phyloP scores from a whole-genome alignment of 202 grass and related monocot species.

The Elaeis oleifera region DNA sequence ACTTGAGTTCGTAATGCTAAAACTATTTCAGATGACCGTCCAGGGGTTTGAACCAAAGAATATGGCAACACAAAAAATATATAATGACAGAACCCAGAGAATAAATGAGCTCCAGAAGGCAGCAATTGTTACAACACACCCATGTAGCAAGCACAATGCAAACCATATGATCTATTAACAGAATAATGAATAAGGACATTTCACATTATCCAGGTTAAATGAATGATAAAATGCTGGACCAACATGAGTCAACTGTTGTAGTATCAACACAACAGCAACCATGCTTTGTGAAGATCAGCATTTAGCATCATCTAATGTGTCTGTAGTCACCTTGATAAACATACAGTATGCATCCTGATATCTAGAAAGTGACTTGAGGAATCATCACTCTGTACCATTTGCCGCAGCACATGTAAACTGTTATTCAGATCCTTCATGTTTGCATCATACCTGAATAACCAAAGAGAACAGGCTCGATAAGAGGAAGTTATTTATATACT shows the following conservation, averaged over 20 bases:
- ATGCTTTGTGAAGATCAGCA: not conserved
- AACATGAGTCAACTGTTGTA: not conserved
- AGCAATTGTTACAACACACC: not conserved
- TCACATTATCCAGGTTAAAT: not conserved
- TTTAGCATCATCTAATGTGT: conserved; percentile 6
- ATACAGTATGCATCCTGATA: conserved; percentile 14
- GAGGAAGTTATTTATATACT: not conserved
- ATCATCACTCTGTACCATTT: conserved; percentile 2
- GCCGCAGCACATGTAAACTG: not conserved
- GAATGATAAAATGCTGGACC: conserved; percentile 18
- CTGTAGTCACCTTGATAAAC: conserved; percentile 17
- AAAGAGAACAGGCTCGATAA: not conserved
- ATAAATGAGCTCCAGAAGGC: not conserved
- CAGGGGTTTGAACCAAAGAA: conserved; percentile 5
- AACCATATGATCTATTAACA: conserved; percentile 7
- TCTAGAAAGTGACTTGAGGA: conserved; percentile 6
- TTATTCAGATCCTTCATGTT: not conserved
- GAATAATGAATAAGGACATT: not conserved
- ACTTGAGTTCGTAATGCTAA: not conserved
- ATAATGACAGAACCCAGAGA: conserved; percentile 2
- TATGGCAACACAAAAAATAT: not conserved
- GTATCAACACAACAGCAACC: conserved; percentile 5
- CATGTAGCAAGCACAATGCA: not conserved
- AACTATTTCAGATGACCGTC: conserved; percentile 2
- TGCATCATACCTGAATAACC: conserved; percentile 8